phyloP scores from a whole-genome alignment of 495 filamentous ascomycete genomes.

The Penicillium angulare region DNA sequence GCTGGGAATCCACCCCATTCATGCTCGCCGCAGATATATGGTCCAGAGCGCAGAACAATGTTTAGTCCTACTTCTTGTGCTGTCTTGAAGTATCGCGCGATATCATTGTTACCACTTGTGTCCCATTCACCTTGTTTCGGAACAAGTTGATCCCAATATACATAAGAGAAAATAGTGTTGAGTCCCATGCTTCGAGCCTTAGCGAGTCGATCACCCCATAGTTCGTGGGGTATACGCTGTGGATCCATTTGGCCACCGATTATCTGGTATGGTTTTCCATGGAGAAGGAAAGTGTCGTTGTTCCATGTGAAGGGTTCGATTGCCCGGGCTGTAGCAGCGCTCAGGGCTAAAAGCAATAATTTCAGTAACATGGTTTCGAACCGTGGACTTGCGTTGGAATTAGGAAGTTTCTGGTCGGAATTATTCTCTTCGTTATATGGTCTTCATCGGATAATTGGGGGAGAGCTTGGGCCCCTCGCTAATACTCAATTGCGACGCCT shows the following conservation, averaged over 20 bases:
- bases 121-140: constrained; percentile 34
- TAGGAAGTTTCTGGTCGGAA: background rate
- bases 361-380: constrained; percentile 3
- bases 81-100: constrained; percentile 39
- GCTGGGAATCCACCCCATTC: constrained; percentile 51
- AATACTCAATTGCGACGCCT: background rate
- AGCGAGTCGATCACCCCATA: constrained; percentile 40
- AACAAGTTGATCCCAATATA: constrained; percentile 48
- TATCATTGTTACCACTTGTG: constrained; percentile 30
- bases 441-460: background rate
- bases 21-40: constrained; percentile 48
- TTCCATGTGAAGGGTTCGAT: constrained; percentile 14
- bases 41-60: constrained; percentile 42
- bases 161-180: constrained; percentile 49
- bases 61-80: constrained; percentile 42
- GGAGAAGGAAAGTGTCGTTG: constrained; percentile 36
- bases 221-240: constrained; percentile 40
- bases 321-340: constrained; percentile 2
- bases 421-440: no score
- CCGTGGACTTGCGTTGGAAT: background rate
- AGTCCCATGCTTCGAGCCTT: constrained; percentile 46
- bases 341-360: background rate
- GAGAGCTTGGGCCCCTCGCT: background rate
- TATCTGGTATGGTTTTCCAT: constrained; percentile 42
- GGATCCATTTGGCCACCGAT: constrained; percentile 53